Evolutionary conservation across 139 green algal species (phyloP).

Genomic region (Ettlia oleoabundans): DNA sequence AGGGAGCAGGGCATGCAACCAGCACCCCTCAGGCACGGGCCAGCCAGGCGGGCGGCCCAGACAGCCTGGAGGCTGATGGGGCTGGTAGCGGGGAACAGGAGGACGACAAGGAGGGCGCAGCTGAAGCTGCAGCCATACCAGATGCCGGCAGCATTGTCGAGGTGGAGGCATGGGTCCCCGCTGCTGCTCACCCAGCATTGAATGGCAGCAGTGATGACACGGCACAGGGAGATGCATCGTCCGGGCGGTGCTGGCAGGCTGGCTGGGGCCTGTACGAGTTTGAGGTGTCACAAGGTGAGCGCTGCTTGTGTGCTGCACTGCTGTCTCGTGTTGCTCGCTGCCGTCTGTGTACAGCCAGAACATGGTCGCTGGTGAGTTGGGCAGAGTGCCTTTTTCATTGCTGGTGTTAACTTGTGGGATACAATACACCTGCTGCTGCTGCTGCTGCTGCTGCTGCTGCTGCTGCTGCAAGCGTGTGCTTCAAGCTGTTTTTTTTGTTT

Average conservation of each 20-base stretch:
- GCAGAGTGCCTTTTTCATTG: no score
- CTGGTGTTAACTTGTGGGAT: no score
- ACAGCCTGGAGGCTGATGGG: no score
- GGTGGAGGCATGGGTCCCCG: background rate
- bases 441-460: background rate
- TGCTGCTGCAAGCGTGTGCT: background rate
- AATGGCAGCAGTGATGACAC: no score
- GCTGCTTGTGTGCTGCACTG: background rate
- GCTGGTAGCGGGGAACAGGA: no score
- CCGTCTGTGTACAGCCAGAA: background rate
- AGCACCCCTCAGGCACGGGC: background rate
- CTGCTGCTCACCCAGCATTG: background rate
- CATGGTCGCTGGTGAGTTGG: no score
- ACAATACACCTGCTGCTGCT: background rate
- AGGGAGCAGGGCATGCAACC: background rate
- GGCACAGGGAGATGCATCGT: no score
- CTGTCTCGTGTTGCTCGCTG: background rate
- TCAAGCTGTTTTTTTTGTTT: no score
- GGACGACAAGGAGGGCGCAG: background rate
- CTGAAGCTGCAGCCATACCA: background rate
- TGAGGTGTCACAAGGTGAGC: constrained; percentile 2
- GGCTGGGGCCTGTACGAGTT: constrained; percentile 31
- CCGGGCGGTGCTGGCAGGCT: background rate
- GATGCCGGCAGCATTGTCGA: background rate
- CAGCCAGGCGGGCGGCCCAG: background rate